A percentile compares a stretch with the other conserved stretches of the same genome.
Conservation (phyloP, 148 eudicot species). For the Euryodendron excelsum region DNA sequence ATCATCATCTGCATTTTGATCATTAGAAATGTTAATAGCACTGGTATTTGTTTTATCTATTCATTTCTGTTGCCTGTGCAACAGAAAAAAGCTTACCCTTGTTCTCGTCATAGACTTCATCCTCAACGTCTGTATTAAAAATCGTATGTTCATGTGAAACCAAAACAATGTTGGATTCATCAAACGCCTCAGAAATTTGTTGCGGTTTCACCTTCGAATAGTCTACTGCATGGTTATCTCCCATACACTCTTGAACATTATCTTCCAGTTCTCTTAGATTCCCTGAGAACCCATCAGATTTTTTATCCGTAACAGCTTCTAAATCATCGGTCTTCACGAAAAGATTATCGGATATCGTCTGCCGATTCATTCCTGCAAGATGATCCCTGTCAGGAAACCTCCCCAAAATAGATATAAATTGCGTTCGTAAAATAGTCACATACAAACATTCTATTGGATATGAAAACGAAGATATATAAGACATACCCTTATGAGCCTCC, state of each 20-base stretch:
- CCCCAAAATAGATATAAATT: background rate
- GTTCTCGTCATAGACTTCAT: background rate
- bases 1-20: slow-evolving; percentile 11
- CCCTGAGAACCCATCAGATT: slow-evolving; percentile 5
- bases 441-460: background rate
- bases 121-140: slow-evolving; percentile 11
- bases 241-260: background rate
- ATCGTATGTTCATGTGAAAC: background rate
- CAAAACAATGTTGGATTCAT: slow-evolving; percentile 10
- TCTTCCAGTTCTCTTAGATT: slow-evolving; percentile 4
- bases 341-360: slow-evolving; percentile 14
- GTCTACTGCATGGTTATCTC: background rate
- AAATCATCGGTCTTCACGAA: slow-evolving; percentile 14
- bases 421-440: background rate
- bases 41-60: background rate
- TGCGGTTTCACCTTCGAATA: background rate
- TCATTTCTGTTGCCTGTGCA: background rate
- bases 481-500: background rate
- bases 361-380: slow-evolving; percentile 21
- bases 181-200: slow-evolving; percentile 1
- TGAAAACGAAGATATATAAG: slow-evolving; percentile 20
- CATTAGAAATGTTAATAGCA: background rate
- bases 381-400: background rate
- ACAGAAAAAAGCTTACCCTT: slow-evolving; percentile 12
- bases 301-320: slow-evolving; percentile 2